A percentile compares a stretch with the other conserved stretches of the same genome.
These are phyloP conservation scores for Sporisorium reilianum DNA, from an alignment of 1,284 basidiomycete species.

Conservation along the genomic window DNA sequence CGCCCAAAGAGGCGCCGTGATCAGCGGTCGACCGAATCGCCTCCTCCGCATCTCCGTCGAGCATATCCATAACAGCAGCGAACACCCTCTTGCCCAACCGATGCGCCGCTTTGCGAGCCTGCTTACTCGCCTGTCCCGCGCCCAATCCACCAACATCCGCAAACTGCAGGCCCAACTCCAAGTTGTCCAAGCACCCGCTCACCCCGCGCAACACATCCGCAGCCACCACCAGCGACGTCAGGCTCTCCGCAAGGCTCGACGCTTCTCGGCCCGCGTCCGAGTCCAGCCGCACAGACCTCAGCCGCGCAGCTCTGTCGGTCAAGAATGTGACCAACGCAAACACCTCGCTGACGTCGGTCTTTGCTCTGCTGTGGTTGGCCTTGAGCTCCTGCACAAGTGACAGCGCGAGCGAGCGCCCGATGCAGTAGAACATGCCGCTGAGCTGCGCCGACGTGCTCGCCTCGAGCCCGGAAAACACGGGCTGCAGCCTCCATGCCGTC, in stretches of 20 bases:
- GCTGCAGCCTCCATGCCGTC: slow-evolving; percentile 25
- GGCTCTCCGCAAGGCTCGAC: slow-evolving; percentile 18
- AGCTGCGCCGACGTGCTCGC: slow-evolving; percentile 22
- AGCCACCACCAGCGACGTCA: slow-evolving; percentile 40
- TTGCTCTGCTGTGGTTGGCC: not conserved
- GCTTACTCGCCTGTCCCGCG: slow-evolving; percentile 21
- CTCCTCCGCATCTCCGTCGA: slow-evolving; percentile 55
- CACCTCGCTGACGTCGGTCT: not conserved
- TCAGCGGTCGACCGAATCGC: slow-evolving; percentile 2
- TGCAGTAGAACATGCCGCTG: slow-evolving; percentile 22
- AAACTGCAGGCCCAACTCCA: slow-evolving; percentile 19
- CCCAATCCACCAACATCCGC: not conserved
- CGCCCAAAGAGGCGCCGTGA: no score
- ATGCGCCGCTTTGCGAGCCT: slow-evolving; percentile 50
- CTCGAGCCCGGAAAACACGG: slow-evolving; percentile 18
- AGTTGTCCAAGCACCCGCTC: slow-evolving; percentile 37
- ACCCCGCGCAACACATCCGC: slow-evolving; percentile 49
- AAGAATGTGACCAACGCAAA: slow-evolving; percentile 23
- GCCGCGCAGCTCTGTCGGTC: slow-evolving; percentile 9
- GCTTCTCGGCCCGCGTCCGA: not conserved
- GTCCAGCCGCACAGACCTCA: slow-evolving; percentile 13
- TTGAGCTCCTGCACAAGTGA: slow-evolving; percentile 18
- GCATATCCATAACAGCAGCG: slow-evolving; percentile 35
- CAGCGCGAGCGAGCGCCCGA: slow-evolving; percentile 23
- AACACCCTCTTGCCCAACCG: slow-evolving; percentile 43